Conservation (phyloP, 2,329 filamentous ascomycete species). For the Ampelomyces quisqualis region DNA sequence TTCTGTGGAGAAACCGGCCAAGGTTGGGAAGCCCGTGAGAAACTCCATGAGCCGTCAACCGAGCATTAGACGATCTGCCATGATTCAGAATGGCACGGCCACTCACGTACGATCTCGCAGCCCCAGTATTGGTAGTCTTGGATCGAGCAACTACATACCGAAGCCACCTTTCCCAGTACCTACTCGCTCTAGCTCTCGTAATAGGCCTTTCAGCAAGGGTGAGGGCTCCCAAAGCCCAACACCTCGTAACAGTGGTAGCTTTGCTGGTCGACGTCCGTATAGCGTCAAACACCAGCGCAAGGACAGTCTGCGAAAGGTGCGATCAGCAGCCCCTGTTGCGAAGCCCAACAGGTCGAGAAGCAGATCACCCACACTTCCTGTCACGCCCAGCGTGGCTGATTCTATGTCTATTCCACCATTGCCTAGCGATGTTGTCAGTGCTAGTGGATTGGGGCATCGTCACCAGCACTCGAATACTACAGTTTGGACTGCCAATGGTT, state of each 20-base stretch:
- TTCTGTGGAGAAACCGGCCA: slow-evolving; percentile 41
- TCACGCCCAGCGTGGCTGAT: slow-evolving; percentile 66
- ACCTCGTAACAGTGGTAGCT: slow-evolving; percentile 49
- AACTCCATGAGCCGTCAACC: slow-evolving; percentile 45
- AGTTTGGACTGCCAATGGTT: slow-evolving; percentile 57
- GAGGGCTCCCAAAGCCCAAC: slow-evolving; percentile 80
- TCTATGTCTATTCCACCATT: slow-evolving; percentile 72
- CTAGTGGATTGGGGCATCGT: slow-evolving; percentile 48
- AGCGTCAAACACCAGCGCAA: slow-evolving; percentile 50
- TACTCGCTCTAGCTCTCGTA: slow-evolving; percentile 80
- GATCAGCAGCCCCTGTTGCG: slow-evolving; percentile 75
- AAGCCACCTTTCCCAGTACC: slow-evolving; percentile 90
- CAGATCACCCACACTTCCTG: slow-evolving; percentile 62
- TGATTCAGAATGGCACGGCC: slow-evolving; percentile 76
- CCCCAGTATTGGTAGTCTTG: slow-evolving; percentile 63
- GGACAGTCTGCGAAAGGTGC: slow-evolving; percentile 72
- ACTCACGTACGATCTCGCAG: slow-evolving; percentile 67
- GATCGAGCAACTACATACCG: slow-evolving; percentile 41
- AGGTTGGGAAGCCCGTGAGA: slow-evolving; percentile 37
- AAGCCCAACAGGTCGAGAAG: slow-evolving; percentile 48
- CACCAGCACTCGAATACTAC: slow-evolving; percentile 64
- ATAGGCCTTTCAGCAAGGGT: slow-evolving; percentile 66
- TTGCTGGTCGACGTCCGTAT: slow-evolving; percentile 45
- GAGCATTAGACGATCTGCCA: slow-evolving; percentile 72
- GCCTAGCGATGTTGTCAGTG: slow-evolving; percentile 67